These are phyloP conservation scores for Cyberlindnera americana DNA, from an alignment of 805 yeast species.

Conservation along the genomic window DNA sequence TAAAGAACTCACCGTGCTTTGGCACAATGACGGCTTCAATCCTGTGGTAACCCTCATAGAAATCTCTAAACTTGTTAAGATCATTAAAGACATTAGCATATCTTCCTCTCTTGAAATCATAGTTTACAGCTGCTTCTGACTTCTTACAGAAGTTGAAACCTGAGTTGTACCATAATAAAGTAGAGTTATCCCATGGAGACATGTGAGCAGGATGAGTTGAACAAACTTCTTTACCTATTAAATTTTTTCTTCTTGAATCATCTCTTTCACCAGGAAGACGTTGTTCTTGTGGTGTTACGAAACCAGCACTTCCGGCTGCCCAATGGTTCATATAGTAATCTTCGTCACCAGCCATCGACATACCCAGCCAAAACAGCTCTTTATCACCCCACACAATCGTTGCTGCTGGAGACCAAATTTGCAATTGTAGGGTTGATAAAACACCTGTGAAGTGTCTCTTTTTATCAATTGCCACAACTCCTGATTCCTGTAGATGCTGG, in stretches of 20 bases:
- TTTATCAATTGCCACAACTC: conserved; percentile 44
- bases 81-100: conserved; percentile 10
- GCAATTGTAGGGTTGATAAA: conserved; percentile 38
- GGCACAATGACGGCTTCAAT: conserved; percentile 48
- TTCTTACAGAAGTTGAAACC: conserved; percentile 50
- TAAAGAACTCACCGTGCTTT: conserved; percentile 38
- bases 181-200: conserved; percentile 41
- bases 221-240: conserved; percentile 42
- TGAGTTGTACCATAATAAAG: conserved; percentile 57
- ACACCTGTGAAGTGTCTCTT: conserved; percentile 46
- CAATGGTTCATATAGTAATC: conserved; percentile 45
- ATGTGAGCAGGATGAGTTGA: conserved; percentile 62
- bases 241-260: conserved; percentile 16
- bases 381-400: conserved; percentile 63
- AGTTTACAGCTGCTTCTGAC: conserved; percentile 28
- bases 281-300: conserved; percentile 27
- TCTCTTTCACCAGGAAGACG: conserved; percentile 20
- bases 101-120: conserved; percentile 30
- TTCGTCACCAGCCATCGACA: conserved; percentile 52
- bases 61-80: conserved; percentile 28
- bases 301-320: conserved; percentile 59
- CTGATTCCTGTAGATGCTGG: conserved; percentile 42
- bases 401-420: conserved; percentile 37
- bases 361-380: conserved; percentile 63
- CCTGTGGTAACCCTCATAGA: conserved; percentile 35